phyloP scores from a whole-genome alignment of 2,329 filamentous ascomycete genomes.

The Nothophaeocryptopus gaeumannii region DNA sequence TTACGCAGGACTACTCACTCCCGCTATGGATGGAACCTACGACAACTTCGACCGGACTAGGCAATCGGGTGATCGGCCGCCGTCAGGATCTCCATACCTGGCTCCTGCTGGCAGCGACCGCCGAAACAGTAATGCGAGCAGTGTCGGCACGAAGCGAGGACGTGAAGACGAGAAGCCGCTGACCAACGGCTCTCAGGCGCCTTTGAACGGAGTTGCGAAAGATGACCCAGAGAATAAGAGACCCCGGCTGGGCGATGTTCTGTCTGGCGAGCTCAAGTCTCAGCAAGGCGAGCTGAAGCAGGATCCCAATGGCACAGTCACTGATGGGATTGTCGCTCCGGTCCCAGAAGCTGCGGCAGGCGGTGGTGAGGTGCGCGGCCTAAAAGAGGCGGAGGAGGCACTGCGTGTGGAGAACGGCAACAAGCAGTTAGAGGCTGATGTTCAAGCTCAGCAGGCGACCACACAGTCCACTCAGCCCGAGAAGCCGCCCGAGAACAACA shows the following conservation, averaged over 20 bases:
- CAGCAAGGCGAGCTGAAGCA: background rate
- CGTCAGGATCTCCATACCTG: slow-evolving; percentile 23
- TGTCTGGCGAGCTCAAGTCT: background rate
- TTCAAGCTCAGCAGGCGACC: slow-evolving; percentile 11
- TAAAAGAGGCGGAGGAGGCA: slow-evolving; percentile 25
- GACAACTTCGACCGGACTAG: slow-evolving; percentile 35
- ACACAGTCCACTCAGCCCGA: slow-evolving; percentile 5
- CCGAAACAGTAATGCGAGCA: slow-evolving; percentile 31
- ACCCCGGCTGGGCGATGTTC: slow-evolving; percentile 12
- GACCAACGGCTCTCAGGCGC: slow-evolving; percentile 20
- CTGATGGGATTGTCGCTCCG: slow-evolving; percentile 7
- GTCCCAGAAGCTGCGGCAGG: slow-evolving; percentile 11
- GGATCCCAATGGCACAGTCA: slow-evolving; percentile 4
- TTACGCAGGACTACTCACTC: slow-evolving; percentile 45
- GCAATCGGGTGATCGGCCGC: slow-evolving; percentile 24
- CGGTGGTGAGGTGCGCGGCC: slow-evolving; percentile 11
- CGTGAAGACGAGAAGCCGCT: slow-evolving; percentile 28
- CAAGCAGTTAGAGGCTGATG: slow-evolving; percentile 25
- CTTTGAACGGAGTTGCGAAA: slow-evolving; percentile 22
- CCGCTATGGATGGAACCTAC: slow-evolving; percentile 30
- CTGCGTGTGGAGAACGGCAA: slow-evolving; percentile 30
- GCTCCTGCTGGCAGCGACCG: slow-evolving; percentile 31
- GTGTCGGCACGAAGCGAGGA: slow-evolving; percentile 30
- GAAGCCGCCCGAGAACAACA: slow-evolving; percentile 8
- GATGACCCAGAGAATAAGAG: slow-evolving; percentile 26